Evolutionary conservation across 2,329 filamentous ascomycete species (phyloP).

Genomic region (Pleurostoma richardsiae): DNA sequence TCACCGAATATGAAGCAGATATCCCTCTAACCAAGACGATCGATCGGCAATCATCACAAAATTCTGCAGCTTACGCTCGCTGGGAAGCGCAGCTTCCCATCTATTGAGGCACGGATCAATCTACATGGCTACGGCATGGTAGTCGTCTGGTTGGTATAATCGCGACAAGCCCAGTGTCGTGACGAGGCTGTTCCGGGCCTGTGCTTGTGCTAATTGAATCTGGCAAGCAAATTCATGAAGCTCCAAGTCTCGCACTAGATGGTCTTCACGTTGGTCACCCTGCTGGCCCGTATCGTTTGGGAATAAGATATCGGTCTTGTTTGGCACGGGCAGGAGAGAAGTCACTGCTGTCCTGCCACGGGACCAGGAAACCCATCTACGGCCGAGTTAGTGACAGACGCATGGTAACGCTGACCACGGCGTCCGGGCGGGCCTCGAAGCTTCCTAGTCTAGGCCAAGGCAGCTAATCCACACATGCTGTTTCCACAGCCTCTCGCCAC

Average conservation of each 20-base stretch:
- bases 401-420: not conserved
- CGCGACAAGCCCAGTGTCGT: not conserved
- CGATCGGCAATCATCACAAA: not conserved
- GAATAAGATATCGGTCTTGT: too few relatives aligned
- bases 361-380: not conserved
- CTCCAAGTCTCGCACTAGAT: not conserved
- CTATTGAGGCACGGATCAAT: not conserved
- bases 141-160: not conserved
- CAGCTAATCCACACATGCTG: slow-evolving; percentile 1
- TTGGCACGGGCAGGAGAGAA: not conserved
- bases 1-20: slow-evolving; percentile 2
- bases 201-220: slow-evolving; percentile 4
- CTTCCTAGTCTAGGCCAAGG: slow-evolving; percentile 1
- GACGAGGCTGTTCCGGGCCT: slow-evolving; percentile 2
- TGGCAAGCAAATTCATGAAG: slow-evolving; percentile 32
- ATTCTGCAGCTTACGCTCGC: not conserved
- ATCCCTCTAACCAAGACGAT: not conserved
- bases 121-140: not conserved
- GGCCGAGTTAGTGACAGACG: not conserved
- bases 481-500: not conserved
- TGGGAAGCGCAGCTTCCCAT: not conserved
- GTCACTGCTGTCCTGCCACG: not conserved
- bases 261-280: not conserved
- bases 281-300: not conserved
- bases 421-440: not conserved